A percentile compares a stretch with the other conserved stretches of the same genome.
phyloP scores from a whole-genome alignment of 495 filamentous ascomycete genomes.

The Neurospora sp. region DNA sequence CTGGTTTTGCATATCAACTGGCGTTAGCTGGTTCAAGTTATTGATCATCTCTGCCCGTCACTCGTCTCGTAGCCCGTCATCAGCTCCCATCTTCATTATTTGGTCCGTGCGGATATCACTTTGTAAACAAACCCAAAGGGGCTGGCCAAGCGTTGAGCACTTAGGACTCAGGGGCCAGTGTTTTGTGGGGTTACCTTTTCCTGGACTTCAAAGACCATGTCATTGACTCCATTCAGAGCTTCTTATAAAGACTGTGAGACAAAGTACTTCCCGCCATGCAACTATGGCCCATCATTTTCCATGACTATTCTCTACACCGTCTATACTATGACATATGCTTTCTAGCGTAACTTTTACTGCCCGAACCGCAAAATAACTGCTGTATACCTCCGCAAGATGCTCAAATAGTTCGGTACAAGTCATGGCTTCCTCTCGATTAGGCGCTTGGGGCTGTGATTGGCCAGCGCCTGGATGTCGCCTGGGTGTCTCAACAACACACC shows the following conservation, averaged over 20 bases:
- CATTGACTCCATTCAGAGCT: not conserved
- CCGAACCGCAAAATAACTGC: not conserved
- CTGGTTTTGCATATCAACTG: not conserved
- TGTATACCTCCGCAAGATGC: not conserved
- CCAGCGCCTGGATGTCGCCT: not conserved
- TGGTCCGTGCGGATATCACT: not conserved
- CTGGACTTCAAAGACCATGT: too few relatives aligned
- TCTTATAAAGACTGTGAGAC: not conserved
- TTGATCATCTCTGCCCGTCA: not conserved
- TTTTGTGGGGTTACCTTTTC: not conserved
- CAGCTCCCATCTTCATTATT: not conserved
- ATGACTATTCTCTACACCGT: not conserved
- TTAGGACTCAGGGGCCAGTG: not conserved
- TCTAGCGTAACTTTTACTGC: not conserved
- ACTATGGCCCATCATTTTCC: not conserved
- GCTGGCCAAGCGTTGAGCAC: not conserved
- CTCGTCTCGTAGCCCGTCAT: not conserved
- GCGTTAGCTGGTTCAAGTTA: not conserved
- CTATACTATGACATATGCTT: not conserved
- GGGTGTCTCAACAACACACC: not conserved
- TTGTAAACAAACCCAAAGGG: not conserved
- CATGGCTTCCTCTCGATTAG: not conserved
- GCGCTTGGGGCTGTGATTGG: not conserved
- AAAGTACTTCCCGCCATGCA: not conserved
- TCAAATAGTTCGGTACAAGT: not conserved